phyloP scores from a whole-genome alignment of 305 asterid species.

The Solanum hybrid region DNA sequence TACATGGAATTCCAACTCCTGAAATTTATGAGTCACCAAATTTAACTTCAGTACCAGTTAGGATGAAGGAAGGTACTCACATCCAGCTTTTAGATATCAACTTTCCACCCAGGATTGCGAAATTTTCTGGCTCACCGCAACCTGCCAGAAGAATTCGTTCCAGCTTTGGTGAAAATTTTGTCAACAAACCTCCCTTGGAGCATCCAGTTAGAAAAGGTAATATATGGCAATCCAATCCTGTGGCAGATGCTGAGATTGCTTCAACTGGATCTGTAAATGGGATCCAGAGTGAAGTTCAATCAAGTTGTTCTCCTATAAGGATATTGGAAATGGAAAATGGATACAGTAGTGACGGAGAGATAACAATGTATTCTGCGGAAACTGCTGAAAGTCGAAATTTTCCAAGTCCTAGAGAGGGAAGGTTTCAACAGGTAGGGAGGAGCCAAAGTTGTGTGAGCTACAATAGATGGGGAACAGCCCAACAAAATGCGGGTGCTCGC shows the following conservation, averaged over 20 bases:
- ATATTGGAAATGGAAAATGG: conserved; percentile 32
- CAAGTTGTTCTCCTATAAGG: conserved; percentile 43
- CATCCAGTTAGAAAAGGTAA: conserved; percentile 9
- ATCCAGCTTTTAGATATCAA: conserved; percentile 78
- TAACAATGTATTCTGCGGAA: conserved; percentile 89
- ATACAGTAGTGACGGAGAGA: conserved; percentile 88
- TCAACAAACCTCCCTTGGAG: conserved; percentile 8
- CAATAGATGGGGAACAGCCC: conserved; percentile 62
- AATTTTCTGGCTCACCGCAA: conserved; percentile 30
- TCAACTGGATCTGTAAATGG: conserved; percentile 85
- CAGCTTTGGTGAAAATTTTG: conserved; percentile 31
- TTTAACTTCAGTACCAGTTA: conserved; percentile 42
- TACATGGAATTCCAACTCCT: conserved; percentile 70
- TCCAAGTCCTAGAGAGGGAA: conserved; percentile 58
- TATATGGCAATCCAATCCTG: conserved; percentile 22
- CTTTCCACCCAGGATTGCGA: conserved; percentile 61
- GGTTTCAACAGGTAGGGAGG: conserved; percentile 58
- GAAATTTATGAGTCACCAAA: conserved; percentile 68
- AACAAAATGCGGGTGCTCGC: conserved; percentile 39
- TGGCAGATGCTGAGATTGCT: conserved; percentile 46
- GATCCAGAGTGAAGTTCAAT: conserved; percentile 50
- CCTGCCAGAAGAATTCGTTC: conserved; percentile 28
- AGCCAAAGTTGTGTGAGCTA: conserved; percentile 89
- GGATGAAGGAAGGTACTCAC: conserved; percentile 40
- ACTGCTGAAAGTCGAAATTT: conserved; percentile 88